Percentiles rank a stretch among this genome's conserved stretches.
Conservation (phyloP, 345 rosid species). For the Bruguiera parviflora region DNA sequence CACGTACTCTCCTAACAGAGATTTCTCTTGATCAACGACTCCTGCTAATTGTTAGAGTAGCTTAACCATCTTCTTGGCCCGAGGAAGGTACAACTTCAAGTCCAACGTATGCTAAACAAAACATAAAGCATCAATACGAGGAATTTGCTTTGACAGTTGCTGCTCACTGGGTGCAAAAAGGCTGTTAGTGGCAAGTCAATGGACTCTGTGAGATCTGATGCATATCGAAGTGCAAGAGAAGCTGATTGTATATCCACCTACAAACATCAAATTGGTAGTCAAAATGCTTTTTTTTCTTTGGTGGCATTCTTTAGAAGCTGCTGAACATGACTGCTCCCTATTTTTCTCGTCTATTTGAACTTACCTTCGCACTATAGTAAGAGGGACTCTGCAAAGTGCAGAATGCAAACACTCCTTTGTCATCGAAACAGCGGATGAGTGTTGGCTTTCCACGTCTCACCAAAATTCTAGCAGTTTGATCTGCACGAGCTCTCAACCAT, state of each 20-base stretch:
- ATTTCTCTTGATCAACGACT: conserved; percentile 59
- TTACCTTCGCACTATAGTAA: conserved; percentile 61
- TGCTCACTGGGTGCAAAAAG: conserved; percentile 43
- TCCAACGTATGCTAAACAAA: background rate
- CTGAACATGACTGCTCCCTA: background rate
- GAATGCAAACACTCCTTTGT: conserved; percentile 53
- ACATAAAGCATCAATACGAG: background rate
- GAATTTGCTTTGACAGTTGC: background rate
- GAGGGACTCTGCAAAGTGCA: conserved; percentile 58
- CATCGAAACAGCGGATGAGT: conserved; percentile 44
- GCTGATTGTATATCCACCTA: conserved; percentile 47
- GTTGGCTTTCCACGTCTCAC: conserved; percentile 66
- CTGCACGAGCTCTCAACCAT: conserved; percentile 23
- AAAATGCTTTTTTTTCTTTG: background rate
- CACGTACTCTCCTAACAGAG: conserved; percentile 56
- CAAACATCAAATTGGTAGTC: background rate
- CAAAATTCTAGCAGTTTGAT: conserved; percentile 58
- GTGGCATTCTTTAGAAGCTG: too few relatives aligned
- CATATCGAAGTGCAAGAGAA: conserved; percentile 40
- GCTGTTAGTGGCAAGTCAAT: conserved; percentile 37
- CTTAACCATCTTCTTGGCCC: conserved; percentile 41
- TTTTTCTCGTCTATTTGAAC: background rate
- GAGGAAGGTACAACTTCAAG: conserved; percentile 11
- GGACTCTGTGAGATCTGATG: conserved; percentile 45
- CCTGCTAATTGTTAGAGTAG: conserved; percentile 53